Evolutionary conservation across 140 eudicot species (phyloP).

Genomic region (Senecio squalidus): DNA sequence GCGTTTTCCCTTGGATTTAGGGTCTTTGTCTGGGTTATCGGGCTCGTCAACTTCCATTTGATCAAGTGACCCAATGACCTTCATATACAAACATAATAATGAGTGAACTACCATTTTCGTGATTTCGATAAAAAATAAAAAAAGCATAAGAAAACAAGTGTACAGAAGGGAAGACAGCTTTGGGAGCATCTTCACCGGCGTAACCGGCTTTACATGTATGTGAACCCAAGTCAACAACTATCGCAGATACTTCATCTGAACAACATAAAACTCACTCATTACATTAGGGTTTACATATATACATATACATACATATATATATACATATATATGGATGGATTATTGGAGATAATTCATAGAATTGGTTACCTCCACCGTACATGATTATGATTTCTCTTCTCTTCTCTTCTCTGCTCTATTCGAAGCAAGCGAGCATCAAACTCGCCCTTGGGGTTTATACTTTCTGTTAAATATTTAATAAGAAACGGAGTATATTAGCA

Average conservation of each 20-base stretch:
- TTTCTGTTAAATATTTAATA: no score
- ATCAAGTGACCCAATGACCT: constrained; percentile 91
- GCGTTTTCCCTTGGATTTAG: constrained; percentile 74
- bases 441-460: no score
- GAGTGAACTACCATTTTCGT: background rate
- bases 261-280: background rate
- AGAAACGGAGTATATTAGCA: no score
- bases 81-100: background rate
- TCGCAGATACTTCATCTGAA: constrained; percentile 94
- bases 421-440: no score
- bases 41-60: constrained; percentile 92
- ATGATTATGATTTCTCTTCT: no score
- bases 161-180: constrained; percentile 94
- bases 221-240: constrained; percentile 86
- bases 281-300: constrained; percentile 11
- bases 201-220: constrained; percentile 98
- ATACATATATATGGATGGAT: no score
- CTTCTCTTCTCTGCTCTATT: no score
- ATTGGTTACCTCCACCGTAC: no score
- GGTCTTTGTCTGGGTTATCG: constrained; percentile 69
- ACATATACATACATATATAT: no score
- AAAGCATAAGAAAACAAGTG: background rate
- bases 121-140: background rate
- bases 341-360: no score
- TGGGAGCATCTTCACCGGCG: constrained; percentile 97